Evolutionary conservation across 1,139 yeast genomes (phyloP), one percentile per base, ranked within the genome.

Genomic region (Sugiyamaella paludigena): DNA sequence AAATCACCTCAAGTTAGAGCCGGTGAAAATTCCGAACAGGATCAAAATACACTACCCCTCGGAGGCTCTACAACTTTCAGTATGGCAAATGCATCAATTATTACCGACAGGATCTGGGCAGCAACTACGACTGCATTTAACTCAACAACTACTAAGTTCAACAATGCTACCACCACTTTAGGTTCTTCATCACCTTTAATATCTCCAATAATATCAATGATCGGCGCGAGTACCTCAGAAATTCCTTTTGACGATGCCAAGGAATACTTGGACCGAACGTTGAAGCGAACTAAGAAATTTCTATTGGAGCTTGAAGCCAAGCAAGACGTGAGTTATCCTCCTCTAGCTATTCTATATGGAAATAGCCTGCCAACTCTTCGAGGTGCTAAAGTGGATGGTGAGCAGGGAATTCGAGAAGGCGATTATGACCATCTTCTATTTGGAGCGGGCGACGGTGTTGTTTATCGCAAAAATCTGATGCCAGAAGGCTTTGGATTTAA

Each of bases 361-460:
- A 80, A 85, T 61, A 74, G 77, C 5, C 85, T 87, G 1, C 96
- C 97, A 0, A 86, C 96, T 0, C 89, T 87, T 1, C 76, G 94
- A 47, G 95, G 91, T 2, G 83, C 87, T 1, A 69, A 80, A 45
- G 94, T 88, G 0, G 66, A 72, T 34, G 77, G 81, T 1, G 61
- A 64, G n/a, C 77, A 81, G 27, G 92, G 81, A 44, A 82, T 89
- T 50, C 75, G 72, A 54, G 76, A 76, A 33, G 96, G 96, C 6
- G 78, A 80, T 55, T 89, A 86, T 66, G 81, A 78, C 55, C 83
- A 86, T 57, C 84, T 87, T 58, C 79, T 77, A 58, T 88, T 87
- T 63, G 96, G 95, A 0, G 89, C 89, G 8, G 97, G 97, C 7
- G 97, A 89, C 63, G 97, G 97, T 31, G 96, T 89, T 12, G 86